These are phyloP conservation scores for Actinidia arguta DNA, from an alignment of 179 eudicot species.

Conservation along the genomic window DNA sequence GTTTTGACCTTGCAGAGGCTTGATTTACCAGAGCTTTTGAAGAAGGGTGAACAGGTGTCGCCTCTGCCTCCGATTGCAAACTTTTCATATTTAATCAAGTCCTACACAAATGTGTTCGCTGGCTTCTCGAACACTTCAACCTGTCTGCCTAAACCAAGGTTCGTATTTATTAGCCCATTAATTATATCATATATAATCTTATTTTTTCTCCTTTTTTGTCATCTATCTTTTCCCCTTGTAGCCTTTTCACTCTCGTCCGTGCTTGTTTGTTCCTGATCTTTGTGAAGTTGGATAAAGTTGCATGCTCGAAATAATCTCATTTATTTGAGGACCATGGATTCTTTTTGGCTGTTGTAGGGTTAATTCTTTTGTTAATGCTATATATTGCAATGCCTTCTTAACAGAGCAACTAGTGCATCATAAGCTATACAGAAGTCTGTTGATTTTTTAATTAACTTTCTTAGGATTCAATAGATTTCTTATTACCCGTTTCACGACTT, in stretches of 20 bases:
- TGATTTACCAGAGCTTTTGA: slow-evolving; percentile 65
- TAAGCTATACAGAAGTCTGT: not conserved
- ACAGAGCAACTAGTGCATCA: no score
- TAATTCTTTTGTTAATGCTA: not conserved
- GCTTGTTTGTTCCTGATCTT: not conserved
- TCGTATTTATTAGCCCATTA: slow-evolving; percentile 13
- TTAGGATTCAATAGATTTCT: not conserved
- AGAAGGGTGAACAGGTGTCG: slow-evolving; percentile 16
- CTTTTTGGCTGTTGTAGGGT: not conserved
- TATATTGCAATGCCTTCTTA: not conserved
- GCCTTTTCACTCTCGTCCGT: not conserved
- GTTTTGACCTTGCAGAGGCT: slow-evolving; percentile 77
- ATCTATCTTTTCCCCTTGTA: slow-evolving; percentile 19
- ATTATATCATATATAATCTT: not conserved
- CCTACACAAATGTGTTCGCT: slow-evolving; percentile 80
- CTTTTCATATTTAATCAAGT: slow-evolving; percentile 81
- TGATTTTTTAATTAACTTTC: not conserved
- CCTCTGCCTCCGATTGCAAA: slow-evolving; percentile 68
- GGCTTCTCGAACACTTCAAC: slow-evolving; percentile 58
- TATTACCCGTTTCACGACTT: no score
- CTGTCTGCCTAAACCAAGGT: slow-evolving; percentile 61
- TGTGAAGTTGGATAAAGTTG: not conserved
- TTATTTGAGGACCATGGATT: not conserved
- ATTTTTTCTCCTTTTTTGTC: not conserved
- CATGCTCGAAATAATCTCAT: not conserved